A percentile compares a stretch with the other conserved stretches of the same genome.
Conservation (phyloP, 2,329 filamentous ascomycete species). For the Geoglossum cookeanum region DNA sequence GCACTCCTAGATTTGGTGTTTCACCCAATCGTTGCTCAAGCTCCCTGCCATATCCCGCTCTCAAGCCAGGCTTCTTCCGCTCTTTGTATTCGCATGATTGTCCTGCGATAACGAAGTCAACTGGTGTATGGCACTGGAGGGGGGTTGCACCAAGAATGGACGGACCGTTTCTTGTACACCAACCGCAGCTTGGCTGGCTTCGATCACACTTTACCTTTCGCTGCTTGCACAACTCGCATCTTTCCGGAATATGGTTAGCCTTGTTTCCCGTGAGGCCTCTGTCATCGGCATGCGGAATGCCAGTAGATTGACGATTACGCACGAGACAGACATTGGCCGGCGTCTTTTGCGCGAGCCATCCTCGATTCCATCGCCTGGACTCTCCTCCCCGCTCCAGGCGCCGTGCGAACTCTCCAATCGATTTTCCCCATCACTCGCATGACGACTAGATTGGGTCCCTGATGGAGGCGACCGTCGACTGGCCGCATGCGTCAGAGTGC, state of each 20-base stretch:
- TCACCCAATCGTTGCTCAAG: constrained; percentile 45
- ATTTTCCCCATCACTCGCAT: constrained; percentile 4
- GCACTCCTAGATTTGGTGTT: background rate
- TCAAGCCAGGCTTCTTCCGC: constrained; percentile 45
- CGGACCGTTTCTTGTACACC: constrained; percentile 45
- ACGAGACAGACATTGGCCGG: constrained; percentile 32
- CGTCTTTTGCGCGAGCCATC: constrained; percentile 27
- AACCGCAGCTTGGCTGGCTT: constrained; percentile 51
- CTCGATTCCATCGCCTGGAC: constrained; percentile 18
- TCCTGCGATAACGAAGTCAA: constrained; percentile 7
- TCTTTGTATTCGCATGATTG: constrained; percentile 45
- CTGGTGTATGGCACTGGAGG: background rate
- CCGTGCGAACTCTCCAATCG: constrained; percentile 13
- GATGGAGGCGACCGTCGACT: background rate
- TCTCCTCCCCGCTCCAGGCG: constrained; percentile 23
- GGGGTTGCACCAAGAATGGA: constrained; percentile 8
- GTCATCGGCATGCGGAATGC: constrained; percentile 2
- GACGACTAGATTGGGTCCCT: background rate
- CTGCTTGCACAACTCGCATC: constrained; percentile 63
- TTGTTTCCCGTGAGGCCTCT: constrained; percentile 7
- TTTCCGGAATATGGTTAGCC: constrained; percentile 20
- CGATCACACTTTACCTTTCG: constrained; percentile 70
- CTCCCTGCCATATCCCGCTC: constrained; percentile 52
- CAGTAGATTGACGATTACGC: constrained; percentile 5
- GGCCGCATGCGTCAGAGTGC: background rate